phyloP scores from a whole-genome alignment of 352 stramenopile genomes.

The Phytophthora cactorum region DNA sequence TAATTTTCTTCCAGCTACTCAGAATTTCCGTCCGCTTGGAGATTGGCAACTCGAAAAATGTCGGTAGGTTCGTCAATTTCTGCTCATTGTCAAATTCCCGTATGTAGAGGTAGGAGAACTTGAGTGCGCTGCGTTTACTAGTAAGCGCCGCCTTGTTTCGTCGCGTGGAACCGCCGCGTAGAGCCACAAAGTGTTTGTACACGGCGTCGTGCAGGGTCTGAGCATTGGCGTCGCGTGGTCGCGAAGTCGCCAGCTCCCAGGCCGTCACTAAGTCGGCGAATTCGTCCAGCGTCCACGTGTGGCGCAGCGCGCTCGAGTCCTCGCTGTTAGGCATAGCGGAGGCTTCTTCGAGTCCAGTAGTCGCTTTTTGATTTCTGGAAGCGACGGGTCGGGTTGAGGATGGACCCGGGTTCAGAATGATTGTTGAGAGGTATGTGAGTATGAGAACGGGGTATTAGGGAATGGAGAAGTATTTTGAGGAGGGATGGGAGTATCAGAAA shows the following conservation, averaged over 20 bases:
- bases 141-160: slow-evolving; percentile 43
- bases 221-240: slow-evolving; percentile 6
- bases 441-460: neutral
- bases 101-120: slow-evolving; percentile 43
- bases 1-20: slow-evolving; percentile 35
- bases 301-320: slow-evolving; percentile 18
- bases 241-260: slow-evolving; percentile 32
- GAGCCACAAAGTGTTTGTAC: slow-evolving; percentile 40
- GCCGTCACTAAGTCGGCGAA: slow-evolving; percentile 38
- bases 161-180: slow-evolving; percentile 33
- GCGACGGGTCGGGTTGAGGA: slow-evolving; percentile 1
- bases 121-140: slow-evolving; percentile 42
- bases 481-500: no score
- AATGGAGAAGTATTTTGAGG: neutral
- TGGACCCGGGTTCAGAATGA: neutral
- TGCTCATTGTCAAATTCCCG: slow-evolving; percentile 36
- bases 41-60: slow-evolving; percentile 40
- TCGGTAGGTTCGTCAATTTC: slow-evolving; percentile 4
- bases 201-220: slow-evolving; percentile 33
- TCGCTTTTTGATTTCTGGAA: slow-evolving; percentile 1
- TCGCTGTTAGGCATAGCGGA: slow-evolving; percentile 29
- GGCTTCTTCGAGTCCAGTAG: slow-evolving; percentile 14
- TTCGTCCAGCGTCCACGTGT: slow-evolving; percentile 37
- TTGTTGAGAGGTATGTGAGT: neutral
- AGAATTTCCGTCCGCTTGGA: slow-evolving; percentile 18